Evolutionary conservation across 208 protist species (phyloP).

Genomic region (Trichomonas gallinae): DNA sequence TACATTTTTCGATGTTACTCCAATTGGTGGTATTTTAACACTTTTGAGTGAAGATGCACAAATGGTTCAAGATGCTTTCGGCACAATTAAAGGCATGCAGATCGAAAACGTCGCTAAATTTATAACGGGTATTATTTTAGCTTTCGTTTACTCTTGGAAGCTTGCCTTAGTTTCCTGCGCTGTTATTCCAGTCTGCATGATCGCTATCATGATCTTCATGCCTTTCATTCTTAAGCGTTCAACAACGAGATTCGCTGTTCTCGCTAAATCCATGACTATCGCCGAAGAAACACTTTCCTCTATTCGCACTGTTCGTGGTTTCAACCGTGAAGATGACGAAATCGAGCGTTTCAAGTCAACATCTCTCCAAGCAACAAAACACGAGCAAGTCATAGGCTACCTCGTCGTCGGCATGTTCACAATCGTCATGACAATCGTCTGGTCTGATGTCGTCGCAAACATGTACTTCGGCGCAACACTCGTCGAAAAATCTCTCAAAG

Average conservation of each 20-base stretch:
- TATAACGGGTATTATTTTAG: background rate
- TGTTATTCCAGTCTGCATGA: background rate
- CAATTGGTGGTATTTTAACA: background rate
- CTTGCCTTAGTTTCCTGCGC: background rate
- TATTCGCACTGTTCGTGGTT: background rate
- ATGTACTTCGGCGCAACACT: background rate
- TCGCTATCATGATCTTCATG: background rate
- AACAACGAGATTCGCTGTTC: background rate
- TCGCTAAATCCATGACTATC: background rate
- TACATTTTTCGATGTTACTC: background rate
- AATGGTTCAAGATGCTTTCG: background rate
- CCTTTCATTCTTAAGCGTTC: background rate
- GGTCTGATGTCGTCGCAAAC: background rate
- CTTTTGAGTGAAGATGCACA: background rate
- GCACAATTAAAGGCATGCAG: background rate
- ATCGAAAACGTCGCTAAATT: background rate
- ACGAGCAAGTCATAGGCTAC: background rate
- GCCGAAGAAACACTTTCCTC: background rate
- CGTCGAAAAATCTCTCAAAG: background rate
- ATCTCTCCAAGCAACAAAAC: no score
- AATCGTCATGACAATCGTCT: background rate
- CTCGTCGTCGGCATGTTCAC: background rate
- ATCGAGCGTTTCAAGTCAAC: background rate
- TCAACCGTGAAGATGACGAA: background rate
- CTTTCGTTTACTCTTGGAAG: background rate